Evolutionary conservation across 306 rosid genomes (phyloP).

Genomic region (Alnus rubra): DNA sequence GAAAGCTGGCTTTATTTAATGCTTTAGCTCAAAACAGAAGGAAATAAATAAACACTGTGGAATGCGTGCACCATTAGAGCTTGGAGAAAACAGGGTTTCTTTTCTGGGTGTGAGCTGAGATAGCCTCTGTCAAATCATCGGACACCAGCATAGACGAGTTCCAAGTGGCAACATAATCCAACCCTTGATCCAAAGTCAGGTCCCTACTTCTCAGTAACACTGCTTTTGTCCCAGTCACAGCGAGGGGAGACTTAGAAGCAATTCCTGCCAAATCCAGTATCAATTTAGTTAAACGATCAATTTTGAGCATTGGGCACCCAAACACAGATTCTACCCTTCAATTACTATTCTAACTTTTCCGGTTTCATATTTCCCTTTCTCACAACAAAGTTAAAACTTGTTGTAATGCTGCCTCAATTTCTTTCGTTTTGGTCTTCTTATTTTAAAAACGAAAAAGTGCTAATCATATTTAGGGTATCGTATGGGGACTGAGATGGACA

Average conservation of each 20-base stretch:
- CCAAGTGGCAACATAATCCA: slow-evolving; percentile 86
- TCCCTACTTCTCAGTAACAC: slow-evolving; percentile 78
- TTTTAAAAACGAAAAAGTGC: not conserved
- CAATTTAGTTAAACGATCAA: not conserved
- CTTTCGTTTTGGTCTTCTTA: not conserved
- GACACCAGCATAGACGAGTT: slow-evolving; percentile 72
- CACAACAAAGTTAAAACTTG: not conserved
- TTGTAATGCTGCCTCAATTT: not conserved
- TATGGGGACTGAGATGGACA: not conserved
- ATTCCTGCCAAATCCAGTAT: slow-evolving; percentile 47
- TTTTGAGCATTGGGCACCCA: not conserved
- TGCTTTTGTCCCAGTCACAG: slow-evolving; percentile 74
- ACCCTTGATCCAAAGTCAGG: slow-evolving; percentile 66
- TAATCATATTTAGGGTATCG: not conserved
- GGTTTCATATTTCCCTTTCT: not conserved
- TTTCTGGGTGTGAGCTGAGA: slow-evolving; percentile 49
- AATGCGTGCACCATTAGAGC: slow-evolving; percentile 43
- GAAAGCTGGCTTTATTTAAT: not conserved
- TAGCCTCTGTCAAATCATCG: slow-evolving; percentile 60
- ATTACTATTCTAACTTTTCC: not conserved
- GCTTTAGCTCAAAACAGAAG: not conserved
- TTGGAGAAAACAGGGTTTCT: slow-evolving; percentile 70
- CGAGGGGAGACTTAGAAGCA: slow-evolving; percentile 69
- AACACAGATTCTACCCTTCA: not conserved
- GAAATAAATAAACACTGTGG: not conserved